Conservation (phyloP, 345 rosid species). For the Gossypium anomalum region DNA sequence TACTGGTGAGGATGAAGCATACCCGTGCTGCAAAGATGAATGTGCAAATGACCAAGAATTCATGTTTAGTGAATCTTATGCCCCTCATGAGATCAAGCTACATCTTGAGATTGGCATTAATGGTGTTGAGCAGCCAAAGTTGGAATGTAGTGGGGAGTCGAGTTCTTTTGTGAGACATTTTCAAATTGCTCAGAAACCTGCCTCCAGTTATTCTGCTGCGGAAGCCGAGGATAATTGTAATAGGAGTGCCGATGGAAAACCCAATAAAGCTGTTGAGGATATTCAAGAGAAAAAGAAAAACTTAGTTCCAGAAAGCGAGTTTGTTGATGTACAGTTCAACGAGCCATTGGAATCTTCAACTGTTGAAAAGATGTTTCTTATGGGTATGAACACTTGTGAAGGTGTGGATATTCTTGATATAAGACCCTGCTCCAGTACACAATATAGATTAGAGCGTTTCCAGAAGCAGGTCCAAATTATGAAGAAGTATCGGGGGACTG, state of each 20-base stretch:
- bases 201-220: slow-evolving; percentile 17
- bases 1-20: slow-evolving; percentile 31
- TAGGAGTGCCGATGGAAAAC: slow-evolving; percentile 35
- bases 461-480: slow-evolving; percentile 72
- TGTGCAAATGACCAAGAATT: slow-evolving; percentile 28
- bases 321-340: slow-evolving; percentile 9
- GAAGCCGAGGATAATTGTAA: slow-evolving; percentile 49
- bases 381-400: slow-evolving; percentile 41
- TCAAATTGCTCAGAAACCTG: slow-evolving; percentile 36
- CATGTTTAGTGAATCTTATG: slow-evolving; percentile 20
- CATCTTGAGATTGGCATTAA: slow-evolving; percentile 76
- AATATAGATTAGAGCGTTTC: slow-evolving; percentile 62
- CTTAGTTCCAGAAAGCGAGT: not conserved
- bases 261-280: slow-evolving; percentile 29
- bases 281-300: slow-evolving; percentile 26
- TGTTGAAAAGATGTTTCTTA: slow-evolving; percentile 44
- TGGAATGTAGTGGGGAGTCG: slow-evolving; percentile 79
- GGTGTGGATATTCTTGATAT: slow-evolving; percentile 47
- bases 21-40: slow-evolving; percentile 34
- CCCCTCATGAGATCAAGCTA: slow-evolving; percentile 64
- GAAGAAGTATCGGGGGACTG: slow-evolving; percentile 58
- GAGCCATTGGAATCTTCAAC: slow-evolving; percentile 38
- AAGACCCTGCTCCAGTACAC: slow-evolving; percentile 41
- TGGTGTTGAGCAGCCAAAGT: slow-evolving; percentile 43
- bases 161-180: slow-evolving; percentile 36